phyloP scores from a whole-genome alignment of 2,329 filamentous ascomycete species.

The Penicillium oxalicum region DNA sequence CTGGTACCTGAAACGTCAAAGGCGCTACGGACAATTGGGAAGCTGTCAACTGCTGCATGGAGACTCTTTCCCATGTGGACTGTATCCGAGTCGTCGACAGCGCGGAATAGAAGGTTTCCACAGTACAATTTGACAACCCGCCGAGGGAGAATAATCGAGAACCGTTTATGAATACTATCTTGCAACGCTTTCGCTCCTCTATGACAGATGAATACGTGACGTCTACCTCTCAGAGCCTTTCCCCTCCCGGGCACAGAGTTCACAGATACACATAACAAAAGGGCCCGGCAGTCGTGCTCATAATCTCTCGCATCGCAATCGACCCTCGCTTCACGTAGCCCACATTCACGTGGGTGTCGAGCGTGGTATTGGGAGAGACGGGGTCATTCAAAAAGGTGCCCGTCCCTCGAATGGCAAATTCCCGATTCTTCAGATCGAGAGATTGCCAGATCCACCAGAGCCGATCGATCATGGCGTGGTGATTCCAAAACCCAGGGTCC shows the following conservation, averaged over 20 bases:
- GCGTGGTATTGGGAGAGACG: conserved; percentile 40
- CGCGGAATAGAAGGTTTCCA: too few relatives aligned
- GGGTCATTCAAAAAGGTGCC: conserved; percentile 42
- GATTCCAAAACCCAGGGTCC: conserved; percentile 46
- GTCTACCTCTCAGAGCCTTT: too few relatives aligned
- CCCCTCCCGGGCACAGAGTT: background rate
- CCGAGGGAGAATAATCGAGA: too few relatives aligned
- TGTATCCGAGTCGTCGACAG: too few relatives aligned
- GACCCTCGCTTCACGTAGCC: conserved; percentile 31
- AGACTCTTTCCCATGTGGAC: too few relatives aligned
- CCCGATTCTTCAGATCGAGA: conserved; percentile 34
- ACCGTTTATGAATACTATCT: too few relatives aligned
- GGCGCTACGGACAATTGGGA: too few relatives aligned
- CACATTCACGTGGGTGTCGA: conserved; percentile 41
- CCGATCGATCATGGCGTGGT: conserved; percentile 46
- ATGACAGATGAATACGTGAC: too few relatives aligned
- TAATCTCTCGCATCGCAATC: conserved; percentile 35
- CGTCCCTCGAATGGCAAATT: conserved; percentile 38
- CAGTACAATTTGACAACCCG: too few relatives aligned
- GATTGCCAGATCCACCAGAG: conserved; percentile 50
- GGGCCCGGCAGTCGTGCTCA: conserved; percentile 41
- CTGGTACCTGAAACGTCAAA: too few relatives aligned
- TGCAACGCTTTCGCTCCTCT: too few relatives aligned
- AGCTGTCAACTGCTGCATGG: too few relatives aligned
- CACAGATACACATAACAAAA: conserved; percentile 45